Evolutionary conservation across 2,329 filamentous ascomycete species (phyloP), one percentile per base, ranked within the genome.

Genomic region (Xylariomycetidae sp.): DNA sequence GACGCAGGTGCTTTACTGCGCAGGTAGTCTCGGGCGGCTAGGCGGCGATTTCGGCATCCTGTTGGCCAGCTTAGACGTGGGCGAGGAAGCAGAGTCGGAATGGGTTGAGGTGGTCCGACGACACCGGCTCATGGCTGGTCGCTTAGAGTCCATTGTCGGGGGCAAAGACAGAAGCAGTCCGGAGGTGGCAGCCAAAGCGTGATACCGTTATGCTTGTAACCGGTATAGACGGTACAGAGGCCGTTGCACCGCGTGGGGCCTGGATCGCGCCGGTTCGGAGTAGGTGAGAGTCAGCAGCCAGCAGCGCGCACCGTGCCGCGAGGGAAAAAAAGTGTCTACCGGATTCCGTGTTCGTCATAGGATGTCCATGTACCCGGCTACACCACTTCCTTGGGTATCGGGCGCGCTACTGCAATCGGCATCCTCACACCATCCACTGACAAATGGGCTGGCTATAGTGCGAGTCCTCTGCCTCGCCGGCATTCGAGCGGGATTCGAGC

Each of bases 1-100:
- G 23, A 96, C 89, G 0, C 90, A 96, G 56, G 85, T 95, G 0
- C 65, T 96, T 7, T 96, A 95, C 60, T 94, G 88, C 49, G 89
- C 90, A 1, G 85, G 87, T 28, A 95, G 89, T 60, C 65, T 98
- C 30, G 90, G 90, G 1, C 74, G 92, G 29, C 65, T 96, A 0
- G 92, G 92, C 2, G 89, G 86, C 2, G 92, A 98, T 57, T 98
- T 98, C 60, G 83, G 89, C 35, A 75, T 95, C 65, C 76, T 95
- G 44, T 70, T 96, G 37, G 86, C 88, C 20, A 74, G 72, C 34
- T 65, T 75, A 26, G 68, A 56, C 40, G 53, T 46, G 47, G 66
- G 51, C 12, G 56, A 56, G 16, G 63, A 63, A 15, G 69, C 68
- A 1, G 68, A 74, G 31, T 65, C 73, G 40, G 79, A 95, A 59